A percentile compares a stretch with the other conserved stretches of the same genome.
phyloP scores from a whole-genome alignment of 1,284 basidiomycete species.

The Irpex lacteus region DNA sequence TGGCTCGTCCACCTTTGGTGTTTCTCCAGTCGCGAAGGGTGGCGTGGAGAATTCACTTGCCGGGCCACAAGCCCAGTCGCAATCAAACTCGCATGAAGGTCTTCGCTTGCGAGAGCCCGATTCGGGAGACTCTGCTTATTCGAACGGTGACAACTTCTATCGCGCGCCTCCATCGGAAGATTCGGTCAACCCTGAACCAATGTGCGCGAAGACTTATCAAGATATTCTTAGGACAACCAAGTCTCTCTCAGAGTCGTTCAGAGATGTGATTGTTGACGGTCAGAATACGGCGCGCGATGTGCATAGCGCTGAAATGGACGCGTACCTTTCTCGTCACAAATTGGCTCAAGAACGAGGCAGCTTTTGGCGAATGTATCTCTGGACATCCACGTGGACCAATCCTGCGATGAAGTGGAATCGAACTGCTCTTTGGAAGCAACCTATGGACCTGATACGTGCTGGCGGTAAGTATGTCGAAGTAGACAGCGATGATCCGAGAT shows the following conservation, averaged over 20 bases:
- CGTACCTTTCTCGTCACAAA: not conserved
- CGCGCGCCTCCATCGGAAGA: not conserved
- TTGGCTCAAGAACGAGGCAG: not conserved
- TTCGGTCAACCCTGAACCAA: not conserved
- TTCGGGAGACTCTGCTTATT: slow-evolving; percentile 1
- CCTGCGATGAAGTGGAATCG: not conserved
- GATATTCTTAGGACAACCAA: not conserved
- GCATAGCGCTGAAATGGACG: not conserved
- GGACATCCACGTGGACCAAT: not conserved
- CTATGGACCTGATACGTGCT: not conserved
- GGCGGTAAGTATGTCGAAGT: not conserved
- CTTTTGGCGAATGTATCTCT: not conserved
- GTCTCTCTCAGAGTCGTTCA: not conserved
- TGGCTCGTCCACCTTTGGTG: too few relatives aligned
- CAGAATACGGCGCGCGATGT: not conserved
- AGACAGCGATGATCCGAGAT: not conserved
- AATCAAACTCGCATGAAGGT: not conserved
- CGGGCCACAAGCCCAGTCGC: not conserved
- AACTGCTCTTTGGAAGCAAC: not conserved
- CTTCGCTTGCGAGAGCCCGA: not conserved
- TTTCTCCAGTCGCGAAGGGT: too few relatives aligned
- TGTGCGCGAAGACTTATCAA: not conserved
- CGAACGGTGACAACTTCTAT: not conserved
- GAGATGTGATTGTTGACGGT: not conserved
- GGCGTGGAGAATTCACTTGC: not conserved